Evolutionary conservation across 1,284 basidiomycete genomes (phyloP).

Genomic region (Trichosporon sp.): DNA sequence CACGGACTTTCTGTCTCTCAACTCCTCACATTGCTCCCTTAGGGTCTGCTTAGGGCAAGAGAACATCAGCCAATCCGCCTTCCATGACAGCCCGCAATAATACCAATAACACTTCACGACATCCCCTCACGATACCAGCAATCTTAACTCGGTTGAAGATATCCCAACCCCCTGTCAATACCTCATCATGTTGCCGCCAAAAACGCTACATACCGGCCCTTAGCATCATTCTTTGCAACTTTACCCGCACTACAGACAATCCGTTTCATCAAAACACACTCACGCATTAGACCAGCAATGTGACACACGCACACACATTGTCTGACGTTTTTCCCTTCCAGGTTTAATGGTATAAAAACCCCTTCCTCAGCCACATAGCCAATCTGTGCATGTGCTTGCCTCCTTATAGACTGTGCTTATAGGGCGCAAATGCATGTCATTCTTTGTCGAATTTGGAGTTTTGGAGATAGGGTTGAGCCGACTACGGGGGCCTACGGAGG

Average conservation of each 20-base stretch:
- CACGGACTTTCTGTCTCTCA: background rate
- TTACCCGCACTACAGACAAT: background rate
- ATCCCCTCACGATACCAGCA: background rate
- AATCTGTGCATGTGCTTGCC: background rate
- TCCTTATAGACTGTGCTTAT: slow-evolving; percentile 1
- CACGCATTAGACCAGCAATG: slow-evolving; percentile 1
- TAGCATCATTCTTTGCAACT: slow-evolving; percentile 2
- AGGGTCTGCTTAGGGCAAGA: background rate
- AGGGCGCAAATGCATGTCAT: slow-evolving; percentile 1
- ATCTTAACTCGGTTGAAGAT: background rate
- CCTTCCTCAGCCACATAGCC: background rate
- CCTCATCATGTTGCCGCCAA: background rate
- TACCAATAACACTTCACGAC: background rate
- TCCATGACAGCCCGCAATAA: background rate
- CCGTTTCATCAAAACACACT: background rate
- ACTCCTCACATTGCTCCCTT: background rate
- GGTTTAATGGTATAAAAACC: background rate
- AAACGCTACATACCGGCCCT: background rate
- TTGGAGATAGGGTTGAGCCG: background rate
- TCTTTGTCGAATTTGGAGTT: background rate
- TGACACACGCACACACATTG: slow-evolving; percentile 1
- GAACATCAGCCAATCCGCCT: background rate
- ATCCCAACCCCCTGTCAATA: background rate
- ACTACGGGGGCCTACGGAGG: background rate
- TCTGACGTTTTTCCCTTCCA: background rate